Percentiles rank a stretch among this genome's conserved stretches.
These are phyloP conservation scores for Xylariomycetidae sp. DNA, from an alignment of 2,329 filamentous ascomycete genomes.

Conservation along the genomic window DNA sequence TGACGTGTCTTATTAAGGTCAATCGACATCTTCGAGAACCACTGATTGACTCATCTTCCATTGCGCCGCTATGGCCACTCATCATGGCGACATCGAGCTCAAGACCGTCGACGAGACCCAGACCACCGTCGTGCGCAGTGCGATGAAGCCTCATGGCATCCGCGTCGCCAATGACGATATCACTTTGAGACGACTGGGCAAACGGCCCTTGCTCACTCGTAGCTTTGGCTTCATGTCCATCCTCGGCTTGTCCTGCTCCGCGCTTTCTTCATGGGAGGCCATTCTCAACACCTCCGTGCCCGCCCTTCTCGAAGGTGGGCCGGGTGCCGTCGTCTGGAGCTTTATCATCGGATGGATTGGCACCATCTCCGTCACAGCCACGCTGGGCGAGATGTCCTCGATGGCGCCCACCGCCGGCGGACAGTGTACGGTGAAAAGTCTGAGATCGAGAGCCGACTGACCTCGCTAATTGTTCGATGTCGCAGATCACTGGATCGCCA, in stretches of 20 bases:
- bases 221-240: constrained; percentile 19
- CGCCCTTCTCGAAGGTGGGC: constrained; percentile 45
- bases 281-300: constrained; percentile 35
- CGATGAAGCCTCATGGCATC: no score
- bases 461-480: constrained; percentile 1
- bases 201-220: constrained; percentile 12
- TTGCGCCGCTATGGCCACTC: no score
- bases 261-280: constrained; percentile 42
- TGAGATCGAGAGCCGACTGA: background rate
- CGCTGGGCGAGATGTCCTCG: constrained; percentile 17
- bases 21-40: no score
- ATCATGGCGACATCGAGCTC: no score
- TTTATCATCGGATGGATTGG: constrained; percentile 45
- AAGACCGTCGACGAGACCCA: no score
- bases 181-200: constrained; percentile 10
- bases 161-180: constrained; percentile 5
- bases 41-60: no score
- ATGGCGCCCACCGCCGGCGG: constrained; percentile 19
- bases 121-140: no score
- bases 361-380: constrained; percentile 35
- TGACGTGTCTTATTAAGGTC: no score
- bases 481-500: constrained; percentile 20
- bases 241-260: constrained; percentile 17
- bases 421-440: constrained; percentile 11
- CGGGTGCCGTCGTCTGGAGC: constrained; percentile 48